These are phyloP conservation scores for Lagenidium sp. DNA, from an alignment of 352 stramenopile genomes.

Conservation along the genomic window DNA sequence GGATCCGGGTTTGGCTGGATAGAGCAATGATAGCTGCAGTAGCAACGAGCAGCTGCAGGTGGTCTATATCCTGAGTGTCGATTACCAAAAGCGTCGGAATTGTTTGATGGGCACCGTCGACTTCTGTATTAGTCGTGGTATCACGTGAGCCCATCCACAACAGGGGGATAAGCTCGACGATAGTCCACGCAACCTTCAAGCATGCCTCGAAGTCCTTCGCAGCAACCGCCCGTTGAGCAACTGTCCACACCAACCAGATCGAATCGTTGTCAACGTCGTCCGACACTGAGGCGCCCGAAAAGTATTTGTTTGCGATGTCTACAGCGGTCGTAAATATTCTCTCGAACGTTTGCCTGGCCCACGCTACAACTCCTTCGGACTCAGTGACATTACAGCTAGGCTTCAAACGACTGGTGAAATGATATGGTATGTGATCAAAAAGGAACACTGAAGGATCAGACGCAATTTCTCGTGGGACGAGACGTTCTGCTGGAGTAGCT, in stretches of 20 bases:
- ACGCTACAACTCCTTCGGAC: neutral
- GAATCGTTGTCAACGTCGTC: neutral
- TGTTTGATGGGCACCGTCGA: neutral
- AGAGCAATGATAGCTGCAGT: slow-evolving; percentile 22
- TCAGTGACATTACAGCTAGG: neutral
- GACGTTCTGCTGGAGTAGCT: neutral
- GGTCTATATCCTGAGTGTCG: slow-evolving; percentile 7
- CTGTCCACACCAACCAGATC: neutral
- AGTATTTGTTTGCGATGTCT: neutral
- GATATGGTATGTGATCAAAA: neutral
- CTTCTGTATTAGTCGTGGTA: neutral
- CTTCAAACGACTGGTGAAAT: neutral
- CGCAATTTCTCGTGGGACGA: neutral
- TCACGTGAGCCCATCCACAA: neutral
- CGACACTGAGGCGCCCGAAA: neutral
- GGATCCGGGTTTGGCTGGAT: slow-evolving; percentile 14
- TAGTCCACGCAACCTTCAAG: neutral
- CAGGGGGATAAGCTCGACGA: neutral
- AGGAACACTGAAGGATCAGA: neutral
- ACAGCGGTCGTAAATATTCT: slow-evolving; percentile 5
- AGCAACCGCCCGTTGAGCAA: neutral
- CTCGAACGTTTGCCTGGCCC: slow-evolving; percentile 4
- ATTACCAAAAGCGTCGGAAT: slow-evolving; percentile 13
- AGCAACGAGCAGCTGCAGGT: slow-evolving; percentile 17
- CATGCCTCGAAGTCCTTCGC: neutral